A percentile compares a stretch with the other conserved stretches of the same genome.
Conservation (phyloP, 225 moss, liverwort and hornwort species). For the Bryum argenteum region DNA sequence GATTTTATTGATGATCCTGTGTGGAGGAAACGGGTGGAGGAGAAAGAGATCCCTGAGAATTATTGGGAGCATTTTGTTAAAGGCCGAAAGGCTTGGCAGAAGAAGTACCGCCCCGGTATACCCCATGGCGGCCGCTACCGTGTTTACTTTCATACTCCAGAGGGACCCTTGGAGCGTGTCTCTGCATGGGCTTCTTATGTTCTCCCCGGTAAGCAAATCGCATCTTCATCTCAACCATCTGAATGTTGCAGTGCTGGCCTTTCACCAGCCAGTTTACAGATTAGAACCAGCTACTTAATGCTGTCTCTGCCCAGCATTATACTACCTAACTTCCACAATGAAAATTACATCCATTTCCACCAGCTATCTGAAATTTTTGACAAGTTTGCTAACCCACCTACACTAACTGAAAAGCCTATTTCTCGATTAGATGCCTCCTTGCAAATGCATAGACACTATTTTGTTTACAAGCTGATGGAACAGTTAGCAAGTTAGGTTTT, state of each 20-base stretch:
- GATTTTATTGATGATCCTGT: slow-evolving; percentile 78
- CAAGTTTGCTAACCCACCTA: not conserved
- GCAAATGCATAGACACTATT: not conserved
- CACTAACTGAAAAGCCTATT: not conserved
- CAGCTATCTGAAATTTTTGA: not conserved
- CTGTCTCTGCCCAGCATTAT: not conserved
- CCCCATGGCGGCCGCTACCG: slow-evolving; percentile 78
- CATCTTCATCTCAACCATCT: slow-evolving; percentile 13
- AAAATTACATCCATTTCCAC: not conserved
- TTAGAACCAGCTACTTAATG: not conserved
- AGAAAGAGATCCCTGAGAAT: slow-evolving; percentile 51
- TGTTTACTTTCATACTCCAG: slow-evolving; percentile 77
- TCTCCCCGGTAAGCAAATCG: slow-evolving; percentile 66
- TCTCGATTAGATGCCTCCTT: not conserved
- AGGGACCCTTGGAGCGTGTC: slow-evolving; percentile 87
- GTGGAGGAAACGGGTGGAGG: slow-evolving; percentile 72
- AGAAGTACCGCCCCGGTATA: slow-evolving; percentile 79
- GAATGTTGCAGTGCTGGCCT: slow-evolving; percentile 1
- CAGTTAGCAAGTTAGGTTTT: not conserved
- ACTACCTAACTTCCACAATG: not conserved
- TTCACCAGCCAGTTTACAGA: not conserved
- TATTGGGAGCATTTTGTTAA: slow-evolving; percentile 77
- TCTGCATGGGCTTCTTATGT: slow-evolving; percentile 94
- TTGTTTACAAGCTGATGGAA: not conserved
- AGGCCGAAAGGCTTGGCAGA: slow-evolving; percentile 91